Evolutionary conservation across 805 yeast species (phyloP).

Genomic region (Candida rishiriensis): DNA sequence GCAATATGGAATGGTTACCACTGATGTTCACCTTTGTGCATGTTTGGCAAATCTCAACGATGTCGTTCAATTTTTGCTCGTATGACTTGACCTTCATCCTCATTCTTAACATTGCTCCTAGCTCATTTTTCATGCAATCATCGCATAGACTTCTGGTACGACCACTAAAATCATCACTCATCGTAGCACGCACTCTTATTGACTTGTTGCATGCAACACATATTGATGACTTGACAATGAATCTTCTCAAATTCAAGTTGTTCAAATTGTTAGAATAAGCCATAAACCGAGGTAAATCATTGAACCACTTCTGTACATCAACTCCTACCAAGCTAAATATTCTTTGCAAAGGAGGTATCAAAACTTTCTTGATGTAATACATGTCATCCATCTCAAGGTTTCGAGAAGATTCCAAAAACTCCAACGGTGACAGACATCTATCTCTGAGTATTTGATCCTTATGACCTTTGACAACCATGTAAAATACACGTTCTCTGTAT

Average conservation of each 20-base stretch:
- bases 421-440: slow-evolving; percentile 75
- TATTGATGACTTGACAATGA: slow-evolving; percentile 20
- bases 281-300: slow-evolving; percentile 50
- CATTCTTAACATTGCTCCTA: slow-evolving; percentile 31
- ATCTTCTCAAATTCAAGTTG: slow-evolving; percentile 10
- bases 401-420: slow-evolving; percentile 42
- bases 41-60: slow-evolving; percentile 32
- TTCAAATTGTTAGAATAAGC: slow-evolving; percentile 4
- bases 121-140: slow-evolving; percentile 32
- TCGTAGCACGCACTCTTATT: too few species aligned
- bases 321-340: slow-evolving; percentile 81
- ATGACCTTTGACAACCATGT: slow-evolving; percentile 60
- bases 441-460: slow-evolving; percentile 64
- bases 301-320: slow-evolving; percentile 71
- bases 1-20: slow-evolving; percentile 19
- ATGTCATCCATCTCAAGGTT: slow-evolving; percentile 61
- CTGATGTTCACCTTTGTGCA: slow-evolving; percentile 27
- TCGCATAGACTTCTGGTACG: slow-evolving; percentile 26
- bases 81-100: slow-evolving; percentile 21
- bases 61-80: slow-evolving; percentile 26
- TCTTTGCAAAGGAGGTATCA: slow-evolving; percentile 88
- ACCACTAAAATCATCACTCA: background rate
- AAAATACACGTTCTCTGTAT: slow-evolving; percentile 83
- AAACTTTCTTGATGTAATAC: slow-evolving; percentile 77
- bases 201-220: slow-evolving; percentile 28